Evolutionary conservation across 148 eudicot species (phyloP), one percentile per base, ranked within the genome.

Genomic region (Agrostemma githago): DNA sequence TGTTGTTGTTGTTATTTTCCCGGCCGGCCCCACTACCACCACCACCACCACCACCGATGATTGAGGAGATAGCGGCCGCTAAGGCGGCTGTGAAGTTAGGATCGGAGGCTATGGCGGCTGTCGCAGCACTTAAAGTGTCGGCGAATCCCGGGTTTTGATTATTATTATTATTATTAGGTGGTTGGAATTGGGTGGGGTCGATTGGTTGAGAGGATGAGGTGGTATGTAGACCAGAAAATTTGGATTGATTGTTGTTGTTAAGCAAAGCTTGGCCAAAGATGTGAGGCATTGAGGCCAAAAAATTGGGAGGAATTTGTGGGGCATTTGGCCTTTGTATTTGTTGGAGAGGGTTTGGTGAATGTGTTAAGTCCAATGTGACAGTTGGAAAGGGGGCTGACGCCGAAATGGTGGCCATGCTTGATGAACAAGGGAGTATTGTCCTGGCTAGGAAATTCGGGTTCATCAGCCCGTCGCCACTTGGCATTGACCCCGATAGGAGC

Each of bases 371-470:
- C 41, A 94, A 76, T 70, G 98, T 94, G 11, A 94, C 92, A 0
- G 98, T 94, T 57, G 98, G 98, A 56, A 89, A 94, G 14, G 97
- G 98, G 5, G 98, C 97, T 5, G 98, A 91, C 4, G 98, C 98
- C 20, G 98, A 94, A 60, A 94, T 94, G 57, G 98, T 88, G 0
- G 98, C 97, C 87, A 94, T 85, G 82, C 79, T 91, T 37, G 98
- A 81, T 2, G 97, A 89, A 74, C 87, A 83, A 3, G 97, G 96
- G 44, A 94, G 91, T 17, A 91, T 82, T 7, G 98, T 78, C 58
- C 96, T 83, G 14, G 98, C 91, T 21, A 89, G 82, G 73, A 91
- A 83, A 72, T 88, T 89, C 8, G 92, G 91, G 83, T 91, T 94
- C 91, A 89, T 89, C 1, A 89, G 41, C 12, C 92, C 91, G 26